Evolutionary conservation across 2,329 filamentous ascomycete genomes (phyloP), one percentile per base, ranked within the genome.

Genomic region (Aspergillus melleus): DNA sequence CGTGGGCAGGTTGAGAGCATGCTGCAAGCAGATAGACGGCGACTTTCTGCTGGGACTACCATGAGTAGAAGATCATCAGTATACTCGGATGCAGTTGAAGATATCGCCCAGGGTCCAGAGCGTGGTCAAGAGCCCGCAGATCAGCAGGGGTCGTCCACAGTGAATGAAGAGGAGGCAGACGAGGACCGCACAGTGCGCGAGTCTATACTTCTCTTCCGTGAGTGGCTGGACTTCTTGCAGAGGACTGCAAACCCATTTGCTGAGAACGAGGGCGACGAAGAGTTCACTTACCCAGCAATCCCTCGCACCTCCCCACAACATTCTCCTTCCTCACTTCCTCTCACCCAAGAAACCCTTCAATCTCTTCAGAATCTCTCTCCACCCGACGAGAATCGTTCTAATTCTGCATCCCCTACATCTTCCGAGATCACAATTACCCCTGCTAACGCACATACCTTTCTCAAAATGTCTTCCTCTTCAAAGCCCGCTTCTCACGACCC

Each of bases 191-290:
- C 29, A 32, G 52, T 57, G 30, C 52, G 54, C 44, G 39, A 49
- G 26, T 60, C 57, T 49, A 50, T 63, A 29, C 32, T 60, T 24
- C 54, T 36, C 9, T 61, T 53, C 29, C 36, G 29, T 20, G 55
- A 60, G 10, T 60, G 49, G 42, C 39, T 52, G 20, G 29, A 29
- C 24, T 46, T 61, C 46, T 52, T 62, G 29, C 57, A 62, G 12
- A 19, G 52, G n/a, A 49, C 59, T 36, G 55, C 61, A 62, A 58
- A 51, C 26, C 39, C 51, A 32, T 61, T 49, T 32, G 32, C 26
- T 46, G 53, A 57, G 16, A 36, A 46, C 44, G 44, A 47, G 16
- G 14, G 52, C 50, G 20, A 30, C 19, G n/a, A 50, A 26, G 24
- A 36, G 11, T 30, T 50, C 52, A 58, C 42, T 36, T 30, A 47